Conservation (phyloP, 78 protist genomes). For the Planoprotostelium fungivorum region DNA sequence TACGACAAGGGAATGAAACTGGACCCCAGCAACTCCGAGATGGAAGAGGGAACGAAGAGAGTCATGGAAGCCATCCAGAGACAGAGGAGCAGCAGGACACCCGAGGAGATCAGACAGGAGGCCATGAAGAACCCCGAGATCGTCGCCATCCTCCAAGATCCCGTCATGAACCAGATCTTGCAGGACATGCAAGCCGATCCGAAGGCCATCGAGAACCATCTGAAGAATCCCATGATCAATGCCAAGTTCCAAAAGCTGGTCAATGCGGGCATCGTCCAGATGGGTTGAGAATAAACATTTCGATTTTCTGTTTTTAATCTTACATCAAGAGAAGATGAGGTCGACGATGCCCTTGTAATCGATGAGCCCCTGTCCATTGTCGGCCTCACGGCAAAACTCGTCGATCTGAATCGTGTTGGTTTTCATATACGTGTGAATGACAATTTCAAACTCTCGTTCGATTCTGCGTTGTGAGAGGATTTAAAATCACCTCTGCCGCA, state of each 20-base stretch:
- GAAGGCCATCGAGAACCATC: constrained; percentile 41
- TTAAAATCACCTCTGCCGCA: background rate
- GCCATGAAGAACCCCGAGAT: constrained; percentile 89
- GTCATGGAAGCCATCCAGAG: constrained; percentile 15
- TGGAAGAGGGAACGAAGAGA: constrained; percentile 28
- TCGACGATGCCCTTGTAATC: background rate
- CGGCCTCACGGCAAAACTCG: background rate
- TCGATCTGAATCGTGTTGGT: background rate
- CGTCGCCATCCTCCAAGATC: constrained; percentile 67
- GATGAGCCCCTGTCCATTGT: background rate
- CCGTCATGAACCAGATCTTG: constrained; percentile 74
- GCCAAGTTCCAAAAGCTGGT: constrained; percentile 79
- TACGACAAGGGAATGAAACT: constrained; percentile 70
- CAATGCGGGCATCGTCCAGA: constrained; percentile 78
- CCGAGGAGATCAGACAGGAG: constrained; percentile 65
- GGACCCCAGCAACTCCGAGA: constrained; percentile 65
- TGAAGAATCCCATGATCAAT: constrained; percentile 65
- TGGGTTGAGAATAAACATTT: constrained; percentile 54
- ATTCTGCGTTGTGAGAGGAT: too few species aligned
- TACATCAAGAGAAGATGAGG: too few species aligned
- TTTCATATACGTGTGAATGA: too few species aligned
- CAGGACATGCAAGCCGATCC: constrained; percentile 73
- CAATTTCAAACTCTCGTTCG: too few species aligned
- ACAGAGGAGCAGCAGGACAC: constrained; percentile 20
- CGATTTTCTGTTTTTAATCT: too few species aligned